Evolutionary conservation across 306 rosid species (phyloP), one percentile per base, ranked within the genome.

Genomic region (Senna tora): DNA sequence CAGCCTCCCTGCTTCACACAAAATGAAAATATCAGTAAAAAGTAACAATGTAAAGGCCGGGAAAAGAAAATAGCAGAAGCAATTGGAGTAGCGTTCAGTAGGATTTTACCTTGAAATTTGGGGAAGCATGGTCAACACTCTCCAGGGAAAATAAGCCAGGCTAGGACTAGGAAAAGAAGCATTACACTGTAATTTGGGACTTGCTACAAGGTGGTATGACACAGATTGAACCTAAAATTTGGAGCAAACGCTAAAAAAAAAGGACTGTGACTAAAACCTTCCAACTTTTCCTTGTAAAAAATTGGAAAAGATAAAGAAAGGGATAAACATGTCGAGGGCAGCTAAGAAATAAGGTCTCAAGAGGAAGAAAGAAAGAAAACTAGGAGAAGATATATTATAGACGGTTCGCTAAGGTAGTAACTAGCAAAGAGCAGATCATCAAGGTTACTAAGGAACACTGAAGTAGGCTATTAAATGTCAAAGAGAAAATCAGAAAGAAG

Each of bases 281-380:
- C 89, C 75, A 76, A 84, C 87, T 86, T 90, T 86, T 88, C 82
- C 72, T 79, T 81, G 52, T 47, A 60, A 85, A 90, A 89, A 87
- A 79, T 43, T 88, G 81, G 96, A 86, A 87, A 85, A 87, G 85
- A 80, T 72, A 39, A 72, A 1, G 74, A 79, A 79, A 87, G 70
- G 87, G 68, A 65, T 8, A 52, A 70, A 71, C 66, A 41, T 82
- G 69, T 14, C 69, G 81, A 72, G 81, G 69, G 79, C 22, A 51
- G 80, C 76, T 75, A 60, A 33, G 71, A 74, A 42, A 67, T 73
- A 53, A 73, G 75, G 56, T 45, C 49, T 69, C 69, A 62, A 70
- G 28, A 39, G 67, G 78, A 62, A 62, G 75, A 75, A 55, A 73
- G 47, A 67, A 42, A 72, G 55, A 43, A 13, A 42, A 65, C 71